phyloP scores from a whole-genome alignment of 2,329 filamentous ascomycete genomes.

The Piedraia hortae region DNA sequence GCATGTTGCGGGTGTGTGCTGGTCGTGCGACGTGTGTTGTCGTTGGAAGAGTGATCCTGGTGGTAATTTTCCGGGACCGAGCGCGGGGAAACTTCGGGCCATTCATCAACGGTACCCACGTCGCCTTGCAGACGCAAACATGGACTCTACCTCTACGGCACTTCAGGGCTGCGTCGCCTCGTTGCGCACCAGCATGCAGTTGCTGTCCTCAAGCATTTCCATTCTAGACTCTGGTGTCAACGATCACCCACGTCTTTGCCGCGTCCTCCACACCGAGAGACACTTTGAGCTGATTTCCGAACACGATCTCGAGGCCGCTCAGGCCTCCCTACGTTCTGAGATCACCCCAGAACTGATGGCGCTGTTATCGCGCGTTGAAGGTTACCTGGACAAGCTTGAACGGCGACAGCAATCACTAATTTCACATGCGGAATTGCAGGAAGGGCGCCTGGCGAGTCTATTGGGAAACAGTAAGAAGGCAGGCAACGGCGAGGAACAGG shows the following conservation, averaged over 20 bases:
- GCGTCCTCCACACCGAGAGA: slow-evolving; percentile 37
- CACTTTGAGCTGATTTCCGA: slow-evolving; percentile 87
- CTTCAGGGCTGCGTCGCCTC: slow-evolving; percentile 32
- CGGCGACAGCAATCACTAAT: slow-evolving; percentile 62
- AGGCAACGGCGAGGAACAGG: slow-evolving; percentile 3
- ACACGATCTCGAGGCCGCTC: slow-evolving; percentile 51
- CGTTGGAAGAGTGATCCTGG: too few relatives aligned
- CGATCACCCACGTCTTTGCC: slow-evolving; percentile 33
- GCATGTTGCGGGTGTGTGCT: slow-evolving; percentile 7
- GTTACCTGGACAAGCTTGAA: slow-evolving; percentile 56
- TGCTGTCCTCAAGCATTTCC: slow-evolving; percentile 33
- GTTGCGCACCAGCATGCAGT: slow-evolving; percentile 30
- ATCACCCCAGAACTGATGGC: slow-evolving; percentile 65
- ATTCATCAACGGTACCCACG: too few relatives aligned
- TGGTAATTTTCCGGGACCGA: too few relatives aligned
- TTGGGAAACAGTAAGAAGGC: not conserved
- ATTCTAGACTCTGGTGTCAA: slow-evolving; percentile 34
- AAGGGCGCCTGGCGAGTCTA: slow-evolving; percentile 31
- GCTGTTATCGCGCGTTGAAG: slow-evolving; percentile 56
- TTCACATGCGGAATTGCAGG: slow-evolving; percentile 57
- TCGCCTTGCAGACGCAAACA: too few relatives aligned
- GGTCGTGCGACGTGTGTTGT: too few relatives aligned
- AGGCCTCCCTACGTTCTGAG: slow-evolving; percentile 61
- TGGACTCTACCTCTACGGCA: slow-evolving; percentile 13
- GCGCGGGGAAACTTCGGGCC: too few relatives aligned